These are phyloP conservation scores for Plasmodium malariae DNA, from an alignment of 169 alveolate genomes.

Conservation along the genomic window DNA sequence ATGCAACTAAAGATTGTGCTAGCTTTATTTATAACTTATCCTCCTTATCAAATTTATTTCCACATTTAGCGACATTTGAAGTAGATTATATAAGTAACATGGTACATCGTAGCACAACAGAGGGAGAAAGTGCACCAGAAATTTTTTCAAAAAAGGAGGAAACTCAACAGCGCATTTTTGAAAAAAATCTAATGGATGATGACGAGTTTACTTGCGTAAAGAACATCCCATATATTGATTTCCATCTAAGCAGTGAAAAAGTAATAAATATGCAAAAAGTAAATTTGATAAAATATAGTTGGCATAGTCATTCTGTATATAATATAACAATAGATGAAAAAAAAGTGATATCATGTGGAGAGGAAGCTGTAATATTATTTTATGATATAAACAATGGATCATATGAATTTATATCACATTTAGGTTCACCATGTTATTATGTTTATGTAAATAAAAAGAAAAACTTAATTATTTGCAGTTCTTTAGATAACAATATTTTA, in stretches of 20 bases:
- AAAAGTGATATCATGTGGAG: slow-evolving; percentile 41
- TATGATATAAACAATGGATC: slow-evolving; percentile 24
- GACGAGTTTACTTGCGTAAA: neutral
- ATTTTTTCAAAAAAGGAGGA: neutral
- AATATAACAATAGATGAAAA: slow-evolving; percentile 13
- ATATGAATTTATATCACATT: slow-evolving; percentile 27
- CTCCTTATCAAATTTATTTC: neutral
- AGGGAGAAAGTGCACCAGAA: neutral
- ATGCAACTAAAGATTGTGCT: too few relatives aligned
- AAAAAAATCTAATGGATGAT: neutral
- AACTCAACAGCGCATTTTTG: neutral
- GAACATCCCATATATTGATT: slow-evolving; percentile 22
- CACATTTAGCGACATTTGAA: neutral
- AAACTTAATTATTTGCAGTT: slow-evolving; percentile 34
- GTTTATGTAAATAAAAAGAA: slow-evolving; percentile 24
- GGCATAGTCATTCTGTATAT: slow-evolving; percentile 68
- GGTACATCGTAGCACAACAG: neutral
- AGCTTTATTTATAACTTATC: too few relatives aligned
- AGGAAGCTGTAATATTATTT: slow-evolving; percentile 56
- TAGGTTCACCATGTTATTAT: slow-evolving; percentile 64
- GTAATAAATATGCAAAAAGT: slow-evolving; percentile 15
- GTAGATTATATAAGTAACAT: slow-evolving; percentile 8
- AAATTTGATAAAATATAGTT: slow-evolving; percentile 18
- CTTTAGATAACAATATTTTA: slow-evolving; percentile 8
- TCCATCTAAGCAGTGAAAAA: neutral